Conservation (phyloP, 1,284 basidiomycete genomes). For the Puccinia hordei region DNA sequence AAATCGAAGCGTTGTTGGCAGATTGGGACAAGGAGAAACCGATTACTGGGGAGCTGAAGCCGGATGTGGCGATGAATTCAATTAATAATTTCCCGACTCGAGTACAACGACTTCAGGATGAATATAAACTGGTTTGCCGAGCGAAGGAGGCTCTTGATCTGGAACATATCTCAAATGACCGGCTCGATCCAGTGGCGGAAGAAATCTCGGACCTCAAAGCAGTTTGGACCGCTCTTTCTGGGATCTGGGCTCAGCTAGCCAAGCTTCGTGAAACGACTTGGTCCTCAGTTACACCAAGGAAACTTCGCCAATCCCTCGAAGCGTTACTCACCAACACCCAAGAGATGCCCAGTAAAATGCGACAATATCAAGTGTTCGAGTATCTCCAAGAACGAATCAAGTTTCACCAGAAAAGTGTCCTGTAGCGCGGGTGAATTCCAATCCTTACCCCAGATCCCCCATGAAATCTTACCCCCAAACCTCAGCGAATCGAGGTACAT, state of each 20-base stretch:
- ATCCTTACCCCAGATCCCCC: conserved; percentile 66
- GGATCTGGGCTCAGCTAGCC: conserved; percentile 89
- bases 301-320: conserved; percentile 91
- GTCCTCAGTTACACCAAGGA: conserved; percentile 87
- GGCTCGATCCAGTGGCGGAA: conserved; percentile 88
- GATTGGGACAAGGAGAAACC: conserved; percentile 97
- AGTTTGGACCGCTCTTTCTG: conserved; percentile 97
- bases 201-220: conserved; percentile 94
- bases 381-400: conserved; percentile 90
- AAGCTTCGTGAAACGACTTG: conserved; percentile 86
- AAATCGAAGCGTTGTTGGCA: conserved; percentile 80
- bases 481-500: conserved; percentile 51
- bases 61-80: conserved; percentile 90
- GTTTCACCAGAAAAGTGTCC: conserved; percentile 83
- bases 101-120: conserved; percentile 82
- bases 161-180: conserved; percentile 83
- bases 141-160: conserved; percentile 97
- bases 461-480: conserved; percentile 62
- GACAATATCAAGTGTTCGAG: conserved; percentile 98
- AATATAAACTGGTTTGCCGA: conserved; percentile 87
- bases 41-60: conserved; percentile 91
- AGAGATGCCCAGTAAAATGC: conserved; percentile 98
- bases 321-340: conserved; percentile 83
- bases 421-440: conserved; percentile 87
- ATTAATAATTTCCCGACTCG: conserved; percentile 92